These are phyloP conservation scores for Monosporozyma solicola DNA, from an alignment of 805 yeast genomes.

Conservation along the genomic window DNA sequence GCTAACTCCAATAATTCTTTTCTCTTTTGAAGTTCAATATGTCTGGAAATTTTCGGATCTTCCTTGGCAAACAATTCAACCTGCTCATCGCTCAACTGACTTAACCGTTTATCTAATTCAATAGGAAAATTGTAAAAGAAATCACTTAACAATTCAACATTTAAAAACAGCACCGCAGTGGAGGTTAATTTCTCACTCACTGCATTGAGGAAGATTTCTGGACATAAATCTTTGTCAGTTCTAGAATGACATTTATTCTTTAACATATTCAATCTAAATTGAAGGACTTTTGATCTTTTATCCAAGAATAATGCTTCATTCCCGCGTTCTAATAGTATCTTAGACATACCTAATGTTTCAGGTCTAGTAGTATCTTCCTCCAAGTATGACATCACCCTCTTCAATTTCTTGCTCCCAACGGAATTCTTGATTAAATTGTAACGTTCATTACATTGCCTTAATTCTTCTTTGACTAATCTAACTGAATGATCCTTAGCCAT, in stretches of 20 bases:
- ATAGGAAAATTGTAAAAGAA: slow-evolving; percentile 95
- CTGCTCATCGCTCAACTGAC: slow-evolving; percentile 59
- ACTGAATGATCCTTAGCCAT: slow-evolving; percentile 71
- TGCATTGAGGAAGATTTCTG: slow-evolving; percentile 87
- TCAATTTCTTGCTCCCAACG: slow-evolving; percentile 76
- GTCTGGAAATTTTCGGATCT: slow-evolving; percentile 83
- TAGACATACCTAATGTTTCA: slow-evolving; percentile 80
- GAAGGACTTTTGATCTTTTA: slow-evolving; percentile 61
- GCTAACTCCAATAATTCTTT: slow-evolving; percentile 85
- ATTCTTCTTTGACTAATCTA: slow-evolving; percentile 68
- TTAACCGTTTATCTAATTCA: slow-evolving; percentile 70
- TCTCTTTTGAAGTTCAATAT: slow-evolving; percentile 87
- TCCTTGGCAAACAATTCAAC: slow-evolving; percentile 87
- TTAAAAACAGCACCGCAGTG: slow-evolving; percentile 85
- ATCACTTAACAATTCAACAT: slow-evolving; percentile 89
- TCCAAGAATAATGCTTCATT: slow-evolving; percentile 71
- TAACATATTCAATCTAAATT: slow-evolving; percentile 67
- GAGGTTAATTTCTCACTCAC: slow-evolving; percentile 87
- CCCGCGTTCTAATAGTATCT: slow-evolving; percentile 66
- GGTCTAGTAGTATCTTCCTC: slow-evolving; percentile 32
- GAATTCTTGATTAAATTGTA: slow-evolving; percentile 50
- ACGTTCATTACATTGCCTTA: slow-evolving; percentile 67
- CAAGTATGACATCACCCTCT: slow-evolving; percentile 71
- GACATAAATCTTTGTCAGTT: slow-evolving; percentile 82
- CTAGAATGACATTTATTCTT: slow-evolving; percentile 67